Evolutionary conservation across 306 rosid species (phyloP).

Genomic region (Corylus heterophylla): DNA sequence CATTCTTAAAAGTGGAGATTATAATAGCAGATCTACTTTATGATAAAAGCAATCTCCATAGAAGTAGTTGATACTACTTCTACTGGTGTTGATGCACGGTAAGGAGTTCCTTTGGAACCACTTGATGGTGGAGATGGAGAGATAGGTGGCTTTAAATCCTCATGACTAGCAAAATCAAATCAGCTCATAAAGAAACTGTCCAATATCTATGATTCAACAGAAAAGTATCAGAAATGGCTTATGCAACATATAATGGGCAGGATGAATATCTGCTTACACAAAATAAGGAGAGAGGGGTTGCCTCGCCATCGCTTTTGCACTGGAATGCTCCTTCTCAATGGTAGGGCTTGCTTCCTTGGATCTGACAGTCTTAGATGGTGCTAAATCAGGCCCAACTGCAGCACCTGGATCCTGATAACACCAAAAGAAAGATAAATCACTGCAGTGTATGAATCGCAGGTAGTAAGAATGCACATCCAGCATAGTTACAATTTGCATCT

Average conservation of each 20-base stretch:
- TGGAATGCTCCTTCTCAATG: slow-evolving; percentile 35
- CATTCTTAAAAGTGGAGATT: too few relatives aligned
- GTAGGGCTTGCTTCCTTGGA: slow-evolving; percentile 40
- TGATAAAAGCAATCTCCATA: slow-evolving; percentile 12
- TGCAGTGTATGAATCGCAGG: too few relatives aligned
- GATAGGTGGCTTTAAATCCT: slow-evolving; percentile 63
- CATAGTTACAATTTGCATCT: too few relatives aligned
- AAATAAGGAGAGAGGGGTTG: slow-evolving; percentile 66
- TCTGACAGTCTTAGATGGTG: slow-evolving; percentile 35
- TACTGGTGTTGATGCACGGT: slow-evolving; percentile 20
- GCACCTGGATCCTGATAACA: slow-evolving; percentile 51
- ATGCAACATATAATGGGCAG: slow-evolving; percentile 39
- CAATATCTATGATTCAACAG: background rate
- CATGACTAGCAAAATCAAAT: slow-evolving; percentile 41
- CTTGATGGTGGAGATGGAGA: slow-evolving; percentile 60
- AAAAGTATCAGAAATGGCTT: slow-evolving; percentile 28
- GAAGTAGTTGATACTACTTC: slow-evolving; percentile 29
- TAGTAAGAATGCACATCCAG: too few relatives aligned
- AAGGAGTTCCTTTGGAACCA: slow-evolving; percentile 34
- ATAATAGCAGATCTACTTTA: background rate
- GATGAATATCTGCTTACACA: slow-evolving; percentile 44
- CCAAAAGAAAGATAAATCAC: background rate
- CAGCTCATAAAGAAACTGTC: slow-evolving; percentile 1
- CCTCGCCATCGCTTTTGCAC: slow-evolving; percentile 34
- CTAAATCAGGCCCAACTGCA: slow-evolving; percentile 31